Conservation (phyloP, 2,329 filamentous ascomycete species). For the Pseudogymnoascus sp. region DNA sequence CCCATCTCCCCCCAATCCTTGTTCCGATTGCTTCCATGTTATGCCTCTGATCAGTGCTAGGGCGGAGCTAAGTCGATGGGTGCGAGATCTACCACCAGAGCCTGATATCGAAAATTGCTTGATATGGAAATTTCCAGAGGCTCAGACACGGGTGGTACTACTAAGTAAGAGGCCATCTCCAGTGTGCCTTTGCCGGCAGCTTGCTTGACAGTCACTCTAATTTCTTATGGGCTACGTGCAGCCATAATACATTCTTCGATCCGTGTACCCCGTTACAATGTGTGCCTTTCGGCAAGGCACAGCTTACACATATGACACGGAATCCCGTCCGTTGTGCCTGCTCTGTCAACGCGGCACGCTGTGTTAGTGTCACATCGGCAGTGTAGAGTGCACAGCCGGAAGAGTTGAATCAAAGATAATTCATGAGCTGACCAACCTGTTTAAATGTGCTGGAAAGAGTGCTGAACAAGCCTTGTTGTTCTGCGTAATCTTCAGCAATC, state of each 20-base stretch:
- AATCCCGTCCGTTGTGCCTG: background rate
- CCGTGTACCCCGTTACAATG: background rate
- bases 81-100: slow-evolving; percentile 1
- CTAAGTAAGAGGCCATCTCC: background rate
- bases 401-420: background rate
- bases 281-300: slow-evolving; percentile 2
- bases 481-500: background rate
- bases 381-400: background rate
- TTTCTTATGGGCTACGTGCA: slow-evolving; percentile 4
- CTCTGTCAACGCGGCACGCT: background rate
- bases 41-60: background rate
- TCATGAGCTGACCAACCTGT: background rate
- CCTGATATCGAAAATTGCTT: slow-evolving; percentile 1
- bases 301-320: background rate
- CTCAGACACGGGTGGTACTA: background rate
- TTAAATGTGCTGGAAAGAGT: background rate
- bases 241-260: slow-evolving; percentile 3
- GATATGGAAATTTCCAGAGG: background rate
- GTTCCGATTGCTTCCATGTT: slow-evolving; percentile 6
- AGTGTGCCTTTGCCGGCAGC: background rate
- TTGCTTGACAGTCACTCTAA: background rate
- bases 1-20: slow-evolving; percentile 1
- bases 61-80: background rate
- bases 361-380: background rate
- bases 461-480: background rate